A percentile compares a stretch with the other conserved stretches of the same genome.
Evolutionary conservation across 2,329 filamentous ascomycete species (phyloP).

Genomic region (Cladobotryum protrusum): DNA sequence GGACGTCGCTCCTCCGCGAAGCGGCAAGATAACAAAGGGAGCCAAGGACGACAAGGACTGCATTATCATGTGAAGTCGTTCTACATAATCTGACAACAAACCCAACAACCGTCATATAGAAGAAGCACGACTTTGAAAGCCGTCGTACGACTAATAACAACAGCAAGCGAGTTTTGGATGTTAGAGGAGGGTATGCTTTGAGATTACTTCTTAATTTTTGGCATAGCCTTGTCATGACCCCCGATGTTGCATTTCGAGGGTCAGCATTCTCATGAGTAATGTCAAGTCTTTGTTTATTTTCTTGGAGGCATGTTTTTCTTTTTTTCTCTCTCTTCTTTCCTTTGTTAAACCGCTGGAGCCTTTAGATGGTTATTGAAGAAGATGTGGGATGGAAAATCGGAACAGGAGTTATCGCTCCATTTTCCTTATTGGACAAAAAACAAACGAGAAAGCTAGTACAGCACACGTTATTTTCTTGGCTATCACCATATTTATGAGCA

Average conservation of each 20-base stretch:
- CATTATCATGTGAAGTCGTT: slow-evolving; percentile 43
- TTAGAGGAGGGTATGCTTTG: neutral
- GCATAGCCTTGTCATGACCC: slow-evolving; percentile 2
- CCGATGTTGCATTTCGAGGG: neutral
- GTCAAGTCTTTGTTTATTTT: neutral
- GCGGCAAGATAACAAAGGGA: slow-evolving; percentile 45
- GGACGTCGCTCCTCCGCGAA: slow-evolving; percentile 48
- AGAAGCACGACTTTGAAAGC: neutral
- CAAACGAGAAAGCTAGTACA: neutral
- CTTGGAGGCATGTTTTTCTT: neutral
- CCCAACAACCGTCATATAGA: neutral
- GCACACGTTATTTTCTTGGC: neutral
- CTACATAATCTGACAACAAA: no score
- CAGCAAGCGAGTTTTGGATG: slow-evolving; percentile 8
- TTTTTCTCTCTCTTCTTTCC: neutral
- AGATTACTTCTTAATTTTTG: neutral
- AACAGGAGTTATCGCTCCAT: no score
- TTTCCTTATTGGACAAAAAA: neutral
- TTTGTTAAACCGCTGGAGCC: neutral
- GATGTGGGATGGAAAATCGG: neutral
- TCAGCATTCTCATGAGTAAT: neutral
- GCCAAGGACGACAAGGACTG: slow-evolving; percentile 50
- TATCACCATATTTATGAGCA: neutral
- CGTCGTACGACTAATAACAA: slow-evolving; percentile 4
- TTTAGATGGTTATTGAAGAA: neutral